Evolutionary conservation across 345 rosid species (phyloP).

Genomic region (Turritis glabra): DNA sequence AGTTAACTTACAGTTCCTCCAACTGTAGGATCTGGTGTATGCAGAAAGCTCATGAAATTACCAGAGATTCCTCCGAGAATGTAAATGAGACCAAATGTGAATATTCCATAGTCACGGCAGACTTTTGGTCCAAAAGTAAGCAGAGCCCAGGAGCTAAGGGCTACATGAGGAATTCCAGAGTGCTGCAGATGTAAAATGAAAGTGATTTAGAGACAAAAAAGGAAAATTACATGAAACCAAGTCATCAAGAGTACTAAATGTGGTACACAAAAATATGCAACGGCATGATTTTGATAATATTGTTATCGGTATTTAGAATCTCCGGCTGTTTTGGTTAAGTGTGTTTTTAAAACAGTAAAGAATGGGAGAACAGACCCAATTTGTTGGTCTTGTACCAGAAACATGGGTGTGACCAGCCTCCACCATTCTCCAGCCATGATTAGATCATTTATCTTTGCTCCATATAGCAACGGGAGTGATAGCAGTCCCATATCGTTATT

Average conservation of each 20-base stretch:
- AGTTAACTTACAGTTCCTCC: slow-evolving; percentile 77
- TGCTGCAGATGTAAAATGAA: slow-evolving; percentile 51
- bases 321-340: background rate
- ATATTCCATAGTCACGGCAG: slow-evolving; percentile 70
- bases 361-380: slow-evolving; percentile 77
- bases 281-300: background rate
- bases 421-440: slow-evolving; percentile 95
- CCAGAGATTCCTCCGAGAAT: slow-evolving; percentile 88
- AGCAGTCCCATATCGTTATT: slow-evolving; percentile 62
- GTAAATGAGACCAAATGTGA: slow-evolving; percentile 74
- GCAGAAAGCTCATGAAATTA: slow-evolving; percentile 86
- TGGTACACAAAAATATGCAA: background rate
- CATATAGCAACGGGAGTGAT: slow-evolving; percentile 71
- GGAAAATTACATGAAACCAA: slow-evolving; percentile 1
- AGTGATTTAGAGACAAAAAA: slow-evolving; percentile 15
- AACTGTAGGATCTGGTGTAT: slow-evolving; percentile 73
- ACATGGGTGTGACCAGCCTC: slow-evolving; percentile 96
- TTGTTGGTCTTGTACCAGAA: slow-evolving; percentile 96
- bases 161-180: slow-evolving; percentile 71
- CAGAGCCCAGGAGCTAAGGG: slow-evolving; percentile 82
- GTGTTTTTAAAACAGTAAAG: slow-evolving; percentile 38
- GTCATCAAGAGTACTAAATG: background rate
- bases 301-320: background rate
- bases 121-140: slow-evolving; percentile 77
- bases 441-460: slow-evolving; percentile 86